A percentile compares a stretch with the other conserved stretches of the same genome.
These are phyloP conservation scores for Amanita phalloides DNA, from an alignment of 768 basidiomycete genomes.

Conservation along the genomic window DNA sequence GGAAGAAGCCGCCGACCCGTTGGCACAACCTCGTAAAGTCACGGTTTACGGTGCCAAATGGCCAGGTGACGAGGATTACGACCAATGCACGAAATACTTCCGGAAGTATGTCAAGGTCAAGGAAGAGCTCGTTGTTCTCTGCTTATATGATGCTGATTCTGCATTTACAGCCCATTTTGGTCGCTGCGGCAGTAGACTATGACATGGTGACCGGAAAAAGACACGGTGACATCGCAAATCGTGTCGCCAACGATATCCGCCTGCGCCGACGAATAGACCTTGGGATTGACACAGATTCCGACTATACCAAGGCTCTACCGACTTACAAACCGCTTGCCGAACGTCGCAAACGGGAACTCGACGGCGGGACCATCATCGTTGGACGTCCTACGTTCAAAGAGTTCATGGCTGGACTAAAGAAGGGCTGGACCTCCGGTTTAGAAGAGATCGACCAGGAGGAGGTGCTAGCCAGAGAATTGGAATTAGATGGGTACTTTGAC, in stretches of 20 bases:
- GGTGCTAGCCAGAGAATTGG: conserved; percentile 50
- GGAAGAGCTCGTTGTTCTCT: conserved; percentile 3
- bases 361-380: conserved; percentile 79
- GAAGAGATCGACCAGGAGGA: conserved; percentile 66
- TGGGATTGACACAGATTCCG: conserved; percentile 47
- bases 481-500: conserved; percentile 71
- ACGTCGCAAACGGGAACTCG: conserved; percentile 46
- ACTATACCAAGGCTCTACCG: conserved; percentile 34
- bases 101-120: conserved; percentile 95
- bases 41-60: conserved; percentile 84
- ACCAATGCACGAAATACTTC: conserved; percentile 80
- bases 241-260: conserved; percentile 65
- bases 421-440: conserved; percentile 74
- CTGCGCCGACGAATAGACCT: conserved; percentile 54
- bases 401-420: conserved; percentile 77
- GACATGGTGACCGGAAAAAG: conserved; percentile 71
- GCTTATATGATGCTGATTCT: conserved; percentile 6
- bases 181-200: conserved; percentile 92
- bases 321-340: conserved; percentile 41
- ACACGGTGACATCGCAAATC: conserved; percentile 77
- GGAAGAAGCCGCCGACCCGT: conserved; percentile 49
- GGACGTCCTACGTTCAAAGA: conserved; percentile 93
- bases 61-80: conserved; percentile 91
- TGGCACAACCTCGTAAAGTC: conserved; percentile 68
- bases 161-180: conserved; percentile 68